Evolutionary conservation across 805 yeast genomes (phyloP), one percentile per base, ranked within the genome.

Genomic region (Saccharomyces eubayanus): DNA sequence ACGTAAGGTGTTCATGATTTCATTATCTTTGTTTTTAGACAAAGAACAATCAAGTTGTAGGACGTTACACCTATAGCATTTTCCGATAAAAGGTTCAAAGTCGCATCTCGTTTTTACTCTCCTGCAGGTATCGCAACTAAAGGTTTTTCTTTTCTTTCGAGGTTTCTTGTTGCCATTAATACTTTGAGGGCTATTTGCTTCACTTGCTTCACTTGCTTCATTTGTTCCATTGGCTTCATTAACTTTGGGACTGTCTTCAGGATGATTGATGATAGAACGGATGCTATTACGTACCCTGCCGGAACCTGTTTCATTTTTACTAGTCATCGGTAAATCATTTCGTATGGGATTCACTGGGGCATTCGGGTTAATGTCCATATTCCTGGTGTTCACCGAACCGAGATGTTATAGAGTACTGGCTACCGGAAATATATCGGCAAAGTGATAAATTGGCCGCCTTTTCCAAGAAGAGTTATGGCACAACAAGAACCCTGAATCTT

Each of bases 61-160:
- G 29, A 80, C 72, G 46, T 66, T 69, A 57, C 87, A 82, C 29
- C 85, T 69, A 53, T 78, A 79, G 58, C 86, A 82, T 57, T 74
- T 74, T 4, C 72, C 74, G 11, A 64, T 61, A 1, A 67, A 60
- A 0, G 74, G 72, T 46, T 77, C 79, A 57, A 73, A 75, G 54
- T 78, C 83, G 63, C 87, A 82, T 54, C 84, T 72, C 1, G 85
- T 81, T 62, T 82, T 82, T 55, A 80, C 71, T 60, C 74, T 77
- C 12, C 85, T 70, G 57, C 87, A 82, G 14, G 74, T 70, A 12
- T 70, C 71, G 63, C 87, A 82, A 64, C 73, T 79, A 40, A 70
- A 73, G 0, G 71, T 72, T 56, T 65, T 76, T 52, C 76, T 66
- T 52, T 69, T 71, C 55, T 74, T 70, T 56, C 73, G 67, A 3